These are phyloP conservation scores for Fragosphaeria purpurea DNA, from an alignment of 2,329 filamentous ascomycete genomes.

Conservation along the genomic window DNA sequence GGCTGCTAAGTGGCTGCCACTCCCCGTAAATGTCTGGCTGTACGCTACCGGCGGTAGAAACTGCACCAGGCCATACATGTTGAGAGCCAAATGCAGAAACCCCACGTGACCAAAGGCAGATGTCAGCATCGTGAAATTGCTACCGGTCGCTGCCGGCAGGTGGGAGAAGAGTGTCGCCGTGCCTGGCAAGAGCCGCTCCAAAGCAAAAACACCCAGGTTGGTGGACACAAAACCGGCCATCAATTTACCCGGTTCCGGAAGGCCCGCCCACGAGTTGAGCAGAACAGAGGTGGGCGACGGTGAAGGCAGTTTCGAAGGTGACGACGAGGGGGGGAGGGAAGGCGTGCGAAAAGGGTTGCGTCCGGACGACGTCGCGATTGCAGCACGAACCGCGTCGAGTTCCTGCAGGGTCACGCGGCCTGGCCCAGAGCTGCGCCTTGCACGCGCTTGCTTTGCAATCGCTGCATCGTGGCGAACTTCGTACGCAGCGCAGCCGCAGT, in stretches of 20 bases:
- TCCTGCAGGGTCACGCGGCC: neutral
- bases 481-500: conserved; percentile 9
- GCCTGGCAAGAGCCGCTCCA: conserved; percentile 11
- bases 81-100: conserved; percentile 17
- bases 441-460: conserved; percentile 5
- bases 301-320: neutral
- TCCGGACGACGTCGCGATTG: neutral
- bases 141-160: conserved; percentile 5
- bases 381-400: neutral
- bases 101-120: conserved; percentile 21
- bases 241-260: conserved; percentile 10
- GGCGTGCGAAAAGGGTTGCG: neutral
- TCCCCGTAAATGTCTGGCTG: conserved; percentile 12
- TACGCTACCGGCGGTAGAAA: conserved; percentile 16
- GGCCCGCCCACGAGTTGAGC: conserved; percentile 7
- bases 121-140: conserved; percentile 18
- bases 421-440: neutral
- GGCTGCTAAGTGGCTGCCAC: conserved; percentile 16
- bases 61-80: conserved; percentile 19
- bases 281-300: conserved; percentile 2
- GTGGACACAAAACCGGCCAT: conserved; percentile 11
- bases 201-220: conserved; percentile 11
- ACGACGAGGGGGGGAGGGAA: neutral
- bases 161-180: conserved; percentile 12
- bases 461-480: conserved; percentile 12